Evolutionary conservation across 2,329 filamentous ascomycete species (phyloP), one percentile per base, ranked within the genome.

Genomic region (Aureobasidium zeae): DNA sequence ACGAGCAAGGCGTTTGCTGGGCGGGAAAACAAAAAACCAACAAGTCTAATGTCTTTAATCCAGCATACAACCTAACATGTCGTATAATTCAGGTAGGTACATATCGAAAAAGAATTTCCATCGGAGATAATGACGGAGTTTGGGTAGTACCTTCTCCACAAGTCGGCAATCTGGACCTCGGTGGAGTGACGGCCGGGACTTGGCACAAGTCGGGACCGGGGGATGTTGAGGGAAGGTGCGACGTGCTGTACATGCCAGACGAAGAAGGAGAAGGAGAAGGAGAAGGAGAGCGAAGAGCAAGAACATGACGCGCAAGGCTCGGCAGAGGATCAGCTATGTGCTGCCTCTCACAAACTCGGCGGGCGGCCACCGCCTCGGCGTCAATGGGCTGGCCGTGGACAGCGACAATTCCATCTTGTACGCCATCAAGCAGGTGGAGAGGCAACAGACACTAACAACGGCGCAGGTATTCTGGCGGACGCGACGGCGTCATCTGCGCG

Each of bases 361-460:
- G 13, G 86, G 86, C 53, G 89, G 89, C 46, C 91, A 98, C 70
- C 76, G 88, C 55, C 78, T 96, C 45, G 91, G 91, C 52, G 86
- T 98, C 55, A 95, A 96, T 71, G 88, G 89, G 50, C 77, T 98
- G 49, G 86, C 86, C 41, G 81, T 95, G 52, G 91, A 96, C 65
- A 71, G 74, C 49, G 73, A 81, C 53, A 84, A 83, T 63, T 84
- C 82, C 45, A 87, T 94, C 49, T 74, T 98, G 87, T 95, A 72
- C 72, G 83, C 44, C 36, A 41, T 10, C 25, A 22, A 42, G 30
- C 6, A 3, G 15, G 9, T 3, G 9, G 12, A 6, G 17, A 7
- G 16, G 38, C 28, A 39, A 19, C 21, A 25, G n/a, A 26, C 46
- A 26, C 48, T 55, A 45, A 59, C 55, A 46, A n/a, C 54, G 55